These are phyloP conservation scores for Curvularia sp. DNA, from an alignment of 2,329 filamentous ascomycete species.

Conservation along the genomic window DNA sequence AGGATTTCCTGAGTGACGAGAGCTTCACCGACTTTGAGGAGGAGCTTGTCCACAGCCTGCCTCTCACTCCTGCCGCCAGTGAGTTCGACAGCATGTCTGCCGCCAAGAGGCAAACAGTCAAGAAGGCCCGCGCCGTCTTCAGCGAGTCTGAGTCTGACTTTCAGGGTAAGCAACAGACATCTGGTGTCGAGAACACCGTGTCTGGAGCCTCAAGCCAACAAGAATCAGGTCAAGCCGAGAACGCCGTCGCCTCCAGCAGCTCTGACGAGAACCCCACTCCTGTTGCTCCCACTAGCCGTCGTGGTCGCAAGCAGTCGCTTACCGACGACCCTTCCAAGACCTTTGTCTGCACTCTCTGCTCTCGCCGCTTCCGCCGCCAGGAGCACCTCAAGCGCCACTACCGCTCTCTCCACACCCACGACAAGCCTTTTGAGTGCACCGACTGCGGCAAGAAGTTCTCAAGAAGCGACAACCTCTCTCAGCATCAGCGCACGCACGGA, in stretches of 20 bases:
- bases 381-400: conserved; percentile 99
- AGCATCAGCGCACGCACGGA: conserved; percentile 93
- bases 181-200: conserved; percentile 43
- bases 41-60: conserved; percentile 67
- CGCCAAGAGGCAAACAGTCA: conserved; percentile 39
- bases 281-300: conserved; percentile 72
- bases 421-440: conserved; percentile 97
- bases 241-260: conserved; percentile 57
- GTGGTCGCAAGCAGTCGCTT: conserved; percentile 96
- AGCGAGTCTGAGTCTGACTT: conserved; percentile 50
- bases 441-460: conserved; percentile 99
- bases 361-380: conserved; percentile 94
- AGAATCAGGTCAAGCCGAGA: conserved; percentile 50
- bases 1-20: conserved; percentile 79
- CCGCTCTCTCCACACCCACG: conserved; percentile 95
- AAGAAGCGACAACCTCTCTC: conserved; percentile 93
- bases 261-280: conserved; percentile 51
- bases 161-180: conserved; percentile 45
- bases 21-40: conserved; percentile 80
- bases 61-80: conserved; percentile 67
- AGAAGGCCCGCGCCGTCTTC: conserved; percentile 40
- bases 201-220: conserved; percentile 50
- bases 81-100: conserved; percentile 49
- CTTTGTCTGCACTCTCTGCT: conserved; percentile 95
- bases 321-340: conserved; percentile 99